Base-by-base conservation (phyloP, 169 alveolate genomes). In the Plasmodium coatneyi region DNA sequence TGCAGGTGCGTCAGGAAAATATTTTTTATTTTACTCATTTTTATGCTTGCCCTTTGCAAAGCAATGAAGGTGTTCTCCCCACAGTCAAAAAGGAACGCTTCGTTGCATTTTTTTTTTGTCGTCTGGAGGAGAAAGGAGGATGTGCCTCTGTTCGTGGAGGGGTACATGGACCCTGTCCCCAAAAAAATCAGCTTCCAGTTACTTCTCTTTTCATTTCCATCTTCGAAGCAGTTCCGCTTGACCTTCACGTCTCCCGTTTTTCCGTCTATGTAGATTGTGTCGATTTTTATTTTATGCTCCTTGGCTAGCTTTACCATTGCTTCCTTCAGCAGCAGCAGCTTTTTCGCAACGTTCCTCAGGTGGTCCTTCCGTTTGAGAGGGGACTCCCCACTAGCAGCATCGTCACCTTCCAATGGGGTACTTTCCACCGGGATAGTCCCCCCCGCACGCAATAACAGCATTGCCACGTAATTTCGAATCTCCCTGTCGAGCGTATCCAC, bases 1-100 rank as follows among this genome's bases (percentile, higher is more conserved):
- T 97, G 98, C 74, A 97, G 71, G 80, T 97, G 98, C 2, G 98
- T 96, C 56, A 97, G 87, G 84, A 97, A 97, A 7, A 97, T 95
- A 71, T 92, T 93, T 19, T 92, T 92, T 22, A 96, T 92, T 52
- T 92, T 74, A 39, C 92, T 83, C 4, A 92, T 80, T 54, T 84
- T 92, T 1, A 92, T 66, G 30, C 95, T 95, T 5, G 95, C 84
- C 5, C 46, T 84, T 70, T 92, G 95, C 22, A 96, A 78, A 32
- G 96, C 71, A 78, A 76, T 82, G 52, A 92, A 93, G 5, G 96
- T 93, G 19, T 89, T 95, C 46, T 96, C 97, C 5, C 97, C 97
- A 79, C 97, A 96, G 89, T 96, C 97, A 74, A 96, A 96, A 16
- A 96, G 56, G 93, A 95, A 96, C 34, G 95, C 86, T 19, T 93